Base-by-base conservation (phyloP, 2,329 filamentous ascomycete genomes). In the Cladosporium halotolerans region DNA sequence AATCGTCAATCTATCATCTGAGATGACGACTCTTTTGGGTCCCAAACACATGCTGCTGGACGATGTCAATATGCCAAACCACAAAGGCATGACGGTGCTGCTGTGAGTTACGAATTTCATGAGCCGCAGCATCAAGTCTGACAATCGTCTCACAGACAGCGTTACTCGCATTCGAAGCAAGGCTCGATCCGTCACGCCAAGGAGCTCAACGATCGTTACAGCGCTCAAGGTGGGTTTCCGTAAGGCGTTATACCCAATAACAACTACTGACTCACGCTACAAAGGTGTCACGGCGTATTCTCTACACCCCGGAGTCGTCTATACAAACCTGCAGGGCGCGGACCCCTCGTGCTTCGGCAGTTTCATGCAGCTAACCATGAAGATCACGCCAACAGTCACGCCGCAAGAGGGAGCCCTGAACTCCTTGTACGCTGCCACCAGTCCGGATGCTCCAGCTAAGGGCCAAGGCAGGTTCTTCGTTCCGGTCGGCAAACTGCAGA, bases 131-230 rank as follows among this genome's bases (percentile, higher is more conserved):
- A 28, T 28, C 23, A 28, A 28, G 7, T 28, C 13, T 39, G 36
- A 39, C n/a, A 13, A 39, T 14, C 11, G 11, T 9, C 13, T 3
- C 6, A 14, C 14, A 51, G 48, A 31, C 39, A 51, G 28, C 48
- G 48, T 14, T 51, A 51, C 38, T 32, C 39, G 3, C 48, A 51
- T 36, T 51, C 48, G 28, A 51, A 51, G 14, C 39, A 51, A 44
- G 48, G 34, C 33, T 28, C 28, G 3, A 51, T 51, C 28, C 19
- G 48, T 6, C 39, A 51, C 40, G 48, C 48, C 16, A 51, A 51
- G 23, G 48, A 51, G 16, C 8, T 51, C 32, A 51, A 51, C n/a
- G 48, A 51, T 13, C 39, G 48, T 10, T 51, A 51, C 40, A 51
- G 48, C 39, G 28, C 38, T 19, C 48, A 51, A 44, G 48, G 48